Conservation (phyloP, 306 rosid genomes). For the Quercus glauca region DNA sequence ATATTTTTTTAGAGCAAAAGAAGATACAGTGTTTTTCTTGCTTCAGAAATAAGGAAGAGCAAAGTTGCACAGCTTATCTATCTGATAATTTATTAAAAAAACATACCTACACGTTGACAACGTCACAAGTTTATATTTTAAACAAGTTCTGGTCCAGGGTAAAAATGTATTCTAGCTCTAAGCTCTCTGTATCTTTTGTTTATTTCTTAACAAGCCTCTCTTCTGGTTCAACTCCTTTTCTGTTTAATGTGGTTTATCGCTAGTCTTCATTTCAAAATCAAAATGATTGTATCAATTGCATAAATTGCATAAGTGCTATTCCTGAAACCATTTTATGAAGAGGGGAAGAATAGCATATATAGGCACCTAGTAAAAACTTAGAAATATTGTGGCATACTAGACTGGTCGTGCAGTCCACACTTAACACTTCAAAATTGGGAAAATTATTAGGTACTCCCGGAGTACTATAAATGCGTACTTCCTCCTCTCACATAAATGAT, state of each 20-base stretch:
- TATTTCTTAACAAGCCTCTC: too few species aligned
- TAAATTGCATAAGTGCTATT: constrained; percentile 9
- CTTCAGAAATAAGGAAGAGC: background rate
- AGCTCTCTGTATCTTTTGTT: too few species aligned
- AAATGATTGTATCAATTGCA: background rate
- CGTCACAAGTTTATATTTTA: too few species aligned
- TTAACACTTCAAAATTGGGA: background rate
- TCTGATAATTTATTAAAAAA: background rate
- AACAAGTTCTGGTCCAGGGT: too few species aligned
- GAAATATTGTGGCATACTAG: background rate
- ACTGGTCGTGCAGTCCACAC: background rate
- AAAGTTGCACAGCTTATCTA: background rate
- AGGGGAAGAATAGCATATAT: background rate
- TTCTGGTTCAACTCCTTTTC: too few species aligned
- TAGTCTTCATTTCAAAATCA: background rate
- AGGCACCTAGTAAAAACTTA: background rate
- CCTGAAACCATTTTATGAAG: background rate
- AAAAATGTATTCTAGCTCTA: too few species aligned
- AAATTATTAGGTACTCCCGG: too few species aligned
- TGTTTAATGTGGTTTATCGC: background rate
- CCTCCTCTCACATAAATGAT: too few species aligned
- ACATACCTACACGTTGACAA: too few species aligned
- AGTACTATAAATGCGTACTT: too few species aligned
- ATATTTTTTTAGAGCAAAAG: constrained; percentile 7
- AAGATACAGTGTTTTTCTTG: background rate